Conservation (phyloP, 148 eudicot species). For the Silene conica region DNA sequence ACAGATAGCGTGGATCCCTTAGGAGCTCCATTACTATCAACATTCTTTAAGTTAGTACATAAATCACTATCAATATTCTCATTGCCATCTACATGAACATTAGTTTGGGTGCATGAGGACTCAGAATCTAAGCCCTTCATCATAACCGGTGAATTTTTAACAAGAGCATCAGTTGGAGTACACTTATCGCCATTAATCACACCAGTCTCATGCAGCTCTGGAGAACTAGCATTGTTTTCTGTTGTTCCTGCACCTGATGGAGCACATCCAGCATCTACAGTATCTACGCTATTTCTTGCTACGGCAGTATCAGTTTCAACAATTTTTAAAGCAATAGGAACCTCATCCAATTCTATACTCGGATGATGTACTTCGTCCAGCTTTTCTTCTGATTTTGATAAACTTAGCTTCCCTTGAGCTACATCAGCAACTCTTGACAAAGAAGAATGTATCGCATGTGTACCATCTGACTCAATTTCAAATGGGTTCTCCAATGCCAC, state of each 20-base stretch:
- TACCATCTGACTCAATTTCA: slow-evolving; percentile 48
- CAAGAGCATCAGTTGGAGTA: slow-evolving; percentile 30
- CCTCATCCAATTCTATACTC: slow-evolving; percentile 28
- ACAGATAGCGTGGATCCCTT: slow-evolving; percentile 32
- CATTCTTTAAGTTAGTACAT: slow-evolving; percentile 31
- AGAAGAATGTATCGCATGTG: slow-evolving; percentile 31
- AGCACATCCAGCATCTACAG: slow-evolving; percentile 34
- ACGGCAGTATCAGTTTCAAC: slow-evolving; percentile 28
- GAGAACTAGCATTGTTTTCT: slow-evolving; percentile 34
- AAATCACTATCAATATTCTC: slow-evolving; percentile 39
- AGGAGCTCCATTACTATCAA: slow-evolving; percentile 38
- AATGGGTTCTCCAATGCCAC: slow-evolving; percentile 35
- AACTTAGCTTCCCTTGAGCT: slow-evolving; percentile 29
- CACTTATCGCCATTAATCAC: slow-evolving; percentile 33
- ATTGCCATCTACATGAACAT: slow-evolving; percentile 44
- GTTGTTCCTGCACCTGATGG: slow-evolving; percentile 29
- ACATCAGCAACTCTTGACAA: slow-evolving; percentile 26
- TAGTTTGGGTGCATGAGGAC: slow-evolving; percentile 50
- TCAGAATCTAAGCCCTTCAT: slow-evolving; percentile 60
- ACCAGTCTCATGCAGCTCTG: slow-evolving; percentile 38
- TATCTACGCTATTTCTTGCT: slow-evolving; percentile 33
- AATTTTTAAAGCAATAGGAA: slow-evolving; percentile 27
- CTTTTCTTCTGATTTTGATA: slow-evolving; percentile 29
- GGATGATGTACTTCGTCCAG: slow-evolving; percentile 33
- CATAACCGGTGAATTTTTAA: slow-evolving; percentile 24